Percentiles rank a stretch among this genome's conserved stretches.
Conservation (phyloP, 352 stramenopile genomes). For the Phytophthora pinifolia region DNA sequence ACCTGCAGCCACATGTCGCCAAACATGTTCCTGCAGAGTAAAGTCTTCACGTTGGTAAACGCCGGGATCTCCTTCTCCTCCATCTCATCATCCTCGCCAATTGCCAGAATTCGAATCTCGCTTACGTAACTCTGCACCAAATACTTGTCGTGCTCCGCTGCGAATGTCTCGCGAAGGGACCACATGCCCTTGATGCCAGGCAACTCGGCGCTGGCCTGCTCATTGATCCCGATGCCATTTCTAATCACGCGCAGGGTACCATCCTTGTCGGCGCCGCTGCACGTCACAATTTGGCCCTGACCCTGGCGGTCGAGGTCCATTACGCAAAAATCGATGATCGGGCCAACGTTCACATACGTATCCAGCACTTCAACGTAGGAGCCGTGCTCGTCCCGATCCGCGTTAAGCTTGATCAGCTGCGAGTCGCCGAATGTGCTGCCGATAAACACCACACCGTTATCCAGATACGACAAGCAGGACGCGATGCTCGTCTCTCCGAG, state of each 20-base stretch:
- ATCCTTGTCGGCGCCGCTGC: constrained; percentile 94
- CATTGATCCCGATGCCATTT: constrained; percentile 99
- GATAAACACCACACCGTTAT: constrained; percentile 96
- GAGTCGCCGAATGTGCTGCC: constrained; percentile 95
- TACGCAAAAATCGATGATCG: constrained; percentile 98
- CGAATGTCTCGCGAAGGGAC: constrained; percentile 88
- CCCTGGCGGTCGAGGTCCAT: constrained; percentile 94
- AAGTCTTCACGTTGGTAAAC: constrained; percentile 88
- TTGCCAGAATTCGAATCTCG: constrained; percentile 96
- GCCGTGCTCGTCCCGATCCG: constrained; percentile 68
- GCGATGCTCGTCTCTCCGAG: constrained; percentile 93
- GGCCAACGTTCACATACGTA: constrained; percentile 97
- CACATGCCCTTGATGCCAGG: constrained; percentile 98
- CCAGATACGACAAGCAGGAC: constrained; percentile 92
- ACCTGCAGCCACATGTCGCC: constrained; percentile 93
- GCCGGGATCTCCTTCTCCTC: constrained; percentile 90
- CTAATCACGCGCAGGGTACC: constrained; percentile 97
- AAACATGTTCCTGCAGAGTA: constrained; percentile 93
- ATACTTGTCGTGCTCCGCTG: constrained; percentile 92
- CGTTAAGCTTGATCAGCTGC: constrained; percentile 94
- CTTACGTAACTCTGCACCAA: constrained; percentile 96
- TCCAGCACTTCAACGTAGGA: constrained; percentile 95
- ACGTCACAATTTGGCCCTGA: constrained; percentile 97
- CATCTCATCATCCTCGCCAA: constrained; percentile 90
- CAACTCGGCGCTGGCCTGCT: constrained; percentile 94